A percentile compares a stretch with the other conserved stretches of the same genome.
phyloP scores from a whole-genome alignment of 805 yeast genomes.

The Monosporozyma servazzii region DNA sequence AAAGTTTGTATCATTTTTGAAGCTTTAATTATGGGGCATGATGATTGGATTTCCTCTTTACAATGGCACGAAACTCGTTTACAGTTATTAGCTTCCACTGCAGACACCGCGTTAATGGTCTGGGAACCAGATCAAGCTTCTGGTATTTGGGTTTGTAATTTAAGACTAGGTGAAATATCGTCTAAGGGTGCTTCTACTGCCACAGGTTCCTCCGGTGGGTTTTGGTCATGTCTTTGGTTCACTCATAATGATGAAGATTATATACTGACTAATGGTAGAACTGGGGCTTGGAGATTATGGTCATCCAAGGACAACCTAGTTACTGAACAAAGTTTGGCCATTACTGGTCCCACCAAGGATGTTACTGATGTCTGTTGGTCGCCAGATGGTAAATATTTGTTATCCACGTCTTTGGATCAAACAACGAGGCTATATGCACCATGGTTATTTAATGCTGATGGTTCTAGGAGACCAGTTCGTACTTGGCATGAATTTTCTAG shows the following conservation, averaged over 20 bases:
- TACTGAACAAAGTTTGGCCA: slow-evolving; percentile 44
- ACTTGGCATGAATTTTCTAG: slow-evolving; percentile 91
- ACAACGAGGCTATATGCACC: slow-evolving; percentile 78
- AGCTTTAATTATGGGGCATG: slow-evolving; percentile 94
- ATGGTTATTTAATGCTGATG: slow-evolving; percentile 37
- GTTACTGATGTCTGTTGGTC: slow-evolving; percentile 79
- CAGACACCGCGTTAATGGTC: slow-evolving; percentile 86
- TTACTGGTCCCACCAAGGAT: slow-evolving; percentile 68
- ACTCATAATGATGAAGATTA: slow-evolving; percentile 33
- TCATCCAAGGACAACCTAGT: slow-evolving; percentile 26
- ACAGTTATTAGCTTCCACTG: slow-evolving; percentile 71
- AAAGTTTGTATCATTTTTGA: slow-evolving; percentile 66
- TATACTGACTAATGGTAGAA: slow-evolving; percentile 76
- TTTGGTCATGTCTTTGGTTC: slow-evolving; percentile 68
- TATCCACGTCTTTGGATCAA: slow-evolving; percentile 83
- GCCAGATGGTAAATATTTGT: slow-evolving; percentile 50
- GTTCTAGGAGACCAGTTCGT: slow-evolving; percentile 18
- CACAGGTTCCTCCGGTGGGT: slow-evolving; percentile 84
- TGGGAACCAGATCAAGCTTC: slow-evolving; percentile 86
- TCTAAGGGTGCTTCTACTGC: slow-evolving; percentile 97
- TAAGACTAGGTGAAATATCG: slow-evolving; percentile 83
- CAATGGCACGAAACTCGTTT: slow-evolving; percentile 59
- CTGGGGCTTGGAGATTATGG: slow-evolving; percentile 91
- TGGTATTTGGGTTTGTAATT: slow-evolving; percentile 81
- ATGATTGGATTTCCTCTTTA: slow-evolving; percentile 88